Conservation (phyloP, 108 stramenopile species). For the Pseudonitzschia pungens region DNA sequence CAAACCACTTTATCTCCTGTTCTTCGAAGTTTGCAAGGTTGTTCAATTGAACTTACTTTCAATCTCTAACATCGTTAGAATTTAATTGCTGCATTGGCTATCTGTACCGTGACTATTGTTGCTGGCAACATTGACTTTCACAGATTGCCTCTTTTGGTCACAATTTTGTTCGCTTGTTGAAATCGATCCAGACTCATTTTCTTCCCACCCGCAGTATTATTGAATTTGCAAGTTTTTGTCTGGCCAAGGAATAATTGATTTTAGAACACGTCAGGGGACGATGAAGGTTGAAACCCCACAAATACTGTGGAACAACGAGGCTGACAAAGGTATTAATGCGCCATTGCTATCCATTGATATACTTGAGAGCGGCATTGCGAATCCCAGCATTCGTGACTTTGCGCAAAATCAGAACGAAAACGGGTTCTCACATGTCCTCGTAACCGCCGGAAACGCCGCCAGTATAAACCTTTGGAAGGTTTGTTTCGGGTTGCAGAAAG, state of each 20-base stretch:
- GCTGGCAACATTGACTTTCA: too few relatives aligned
- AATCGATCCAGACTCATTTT: too few relatives aligned
- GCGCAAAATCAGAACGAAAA: constrained; percentile 1
- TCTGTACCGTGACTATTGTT: too few relatives aligned
- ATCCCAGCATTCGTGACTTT: not conserved
- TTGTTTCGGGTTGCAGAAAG: constrained; percentile 15
- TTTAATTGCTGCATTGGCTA: too few relatives aligned
- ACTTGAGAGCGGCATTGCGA: constrained; percentile 38
- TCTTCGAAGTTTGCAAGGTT: too few relatives aligned
- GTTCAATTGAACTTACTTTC: too few relatives aligned
- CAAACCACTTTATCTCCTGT: too few relatives aligned
- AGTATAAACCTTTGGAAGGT: constrained; percentile 84
- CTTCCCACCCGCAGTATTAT: too few relatives aligned
- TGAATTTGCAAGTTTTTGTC: not conserved
- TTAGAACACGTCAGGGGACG: not conserved
- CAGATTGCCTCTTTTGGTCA: too few relatives aligned
- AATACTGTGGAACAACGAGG: constrained; percentile 88
- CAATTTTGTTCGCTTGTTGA: too few relatives aligned
- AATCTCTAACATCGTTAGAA: too few relatives aligned
- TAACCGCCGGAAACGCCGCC: constrained; percentile 85
- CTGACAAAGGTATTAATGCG: constrained; percentile 81
- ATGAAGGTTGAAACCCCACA: constrained; percentile 97
- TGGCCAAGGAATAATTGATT: not conserved
- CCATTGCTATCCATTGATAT: constrained; percentile 73
- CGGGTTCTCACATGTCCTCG: constrained; percentile 56